A percentile compares a stretch with the other conserved stretches of the same genome.
phyloP scores from a whole-genome alignment of 345 rosid genomes.

The Viola odorata region DNA sequence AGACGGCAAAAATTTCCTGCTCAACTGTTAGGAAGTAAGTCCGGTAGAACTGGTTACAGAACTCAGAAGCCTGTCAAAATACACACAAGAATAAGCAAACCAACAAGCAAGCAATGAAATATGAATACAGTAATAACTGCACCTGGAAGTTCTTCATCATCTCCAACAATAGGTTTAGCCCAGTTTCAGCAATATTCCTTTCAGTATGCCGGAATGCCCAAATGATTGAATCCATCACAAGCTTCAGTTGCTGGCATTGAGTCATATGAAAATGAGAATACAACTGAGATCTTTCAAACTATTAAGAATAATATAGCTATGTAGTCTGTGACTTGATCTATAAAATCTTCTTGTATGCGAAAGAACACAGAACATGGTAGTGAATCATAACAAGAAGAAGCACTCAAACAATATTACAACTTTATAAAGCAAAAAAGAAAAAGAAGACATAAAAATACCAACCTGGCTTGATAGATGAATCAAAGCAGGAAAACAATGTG shows the following conservation, averaged over 20 bases:
- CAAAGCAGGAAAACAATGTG: conserved; percentile 89
- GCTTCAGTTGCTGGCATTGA: conserved; percentile 75
- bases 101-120: not conserved
- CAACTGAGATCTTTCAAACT: not conserved
- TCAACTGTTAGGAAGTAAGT: conserved; percentile 63
- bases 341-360: not conserved
- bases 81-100: conserved; percentile 21
- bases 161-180: conserved; percentile 81
- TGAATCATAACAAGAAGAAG: not conserved
- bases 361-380: not conserved
- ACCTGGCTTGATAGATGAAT: conserved; percentile 93
- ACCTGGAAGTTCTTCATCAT: conserved; percentile 97
- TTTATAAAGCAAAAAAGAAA: not conserved
- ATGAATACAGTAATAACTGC: not conserved
- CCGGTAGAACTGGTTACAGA: conserved; percentile 80
- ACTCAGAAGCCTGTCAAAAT: conserved; percentile 48
- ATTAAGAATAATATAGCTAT: not conserved
- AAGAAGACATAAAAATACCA: conserved; percentile 17
- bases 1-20: conserved; percentile 95
- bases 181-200: conserved; percentile 97
- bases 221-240: conserved; percentile 97
- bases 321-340: not conserved
- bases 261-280: conserved; percentile 6
- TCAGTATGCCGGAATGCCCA: conserved; percentile 99
- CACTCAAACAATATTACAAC: not conserved